Conservation (phyloP, 2,329 filamentous ascomycete genomes). For the Diaporthe ampelina region DNA sequence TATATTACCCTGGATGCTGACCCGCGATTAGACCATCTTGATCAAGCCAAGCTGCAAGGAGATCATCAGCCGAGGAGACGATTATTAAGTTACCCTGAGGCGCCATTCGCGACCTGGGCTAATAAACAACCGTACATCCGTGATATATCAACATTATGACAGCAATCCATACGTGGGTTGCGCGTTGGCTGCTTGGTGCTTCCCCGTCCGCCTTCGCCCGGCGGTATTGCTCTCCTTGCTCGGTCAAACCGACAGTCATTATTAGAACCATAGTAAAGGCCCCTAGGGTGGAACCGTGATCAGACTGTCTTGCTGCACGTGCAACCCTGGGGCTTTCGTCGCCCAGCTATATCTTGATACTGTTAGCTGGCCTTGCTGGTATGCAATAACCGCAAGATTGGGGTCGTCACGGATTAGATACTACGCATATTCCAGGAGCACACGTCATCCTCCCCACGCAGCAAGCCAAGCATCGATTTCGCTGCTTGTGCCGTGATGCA, state of each 20-base stretch:
- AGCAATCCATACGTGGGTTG: background rate
- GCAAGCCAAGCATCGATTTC: background rate
- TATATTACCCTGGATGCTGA: conserved; percentile 36
- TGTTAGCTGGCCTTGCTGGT: background rate
- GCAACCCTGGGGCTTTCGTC: background rate
- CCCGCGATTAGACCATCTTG: conserved; percentile 74
- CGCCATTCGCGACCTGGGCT: background rate
- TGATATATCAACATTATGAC: conserved; percentile 13
- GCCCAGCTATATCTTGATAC: background rate
- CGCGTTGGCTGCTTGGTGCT: conserved; percentile 2
- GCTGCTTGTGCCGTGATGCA: background rate
- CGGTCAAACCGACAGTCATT: background rate
- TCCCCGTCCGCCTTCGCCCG: background rate
- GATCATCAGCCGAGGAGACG: conserved; percentile 87
- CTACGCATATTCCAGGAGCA: background rate
- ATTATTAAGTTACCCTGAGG: conserved; percentile 70
- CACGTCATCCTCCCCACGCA: background rate
- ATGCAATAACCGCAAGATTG: background rate
- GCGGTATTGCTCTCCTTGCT: background rate
- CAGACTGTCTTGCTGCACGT: background rate
- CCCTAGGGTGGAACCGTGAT: background rate
- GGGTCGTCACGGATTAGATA: background rate
- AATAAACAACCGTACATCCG: conserved; percentile 4
- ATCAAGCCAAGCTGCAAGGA: conserved; percentile 87
- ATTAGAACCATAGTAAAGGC: background rate